phyloP scores from a whole-genome alignment of 441 rosid genomes.

The Manihot esculenta region DNA sequence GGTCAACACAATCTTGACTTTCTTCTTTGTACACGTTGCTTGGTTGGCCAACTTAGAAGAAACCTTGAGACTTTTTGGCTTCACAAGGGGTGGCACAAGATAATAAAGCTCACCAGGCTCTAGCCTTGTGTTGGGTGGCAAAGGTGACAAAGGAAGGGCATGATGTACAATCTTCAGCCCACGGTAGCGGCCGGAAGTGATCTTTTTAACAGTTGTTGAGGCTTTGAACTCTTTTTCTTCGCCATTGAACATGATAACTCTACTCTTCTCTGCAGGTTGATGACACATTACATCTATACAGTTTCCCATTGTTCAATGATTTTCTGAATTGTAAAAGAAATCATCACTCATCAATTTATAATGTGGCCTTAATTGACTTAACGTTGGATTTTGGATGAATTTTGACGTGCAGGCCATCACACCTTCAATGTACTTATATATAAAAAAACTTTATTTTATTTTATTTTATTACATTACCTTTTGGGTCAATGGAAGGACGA shows the following conservation, averaged over 20 bases:
- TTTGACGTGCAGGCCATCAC: slow-evolving; percentile 48
- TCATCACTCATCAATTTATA: slow-evolving; percentile 17
- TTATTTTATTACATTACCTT: not conserved
- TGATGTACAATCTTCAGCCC: slow-evolving; percentile 26
- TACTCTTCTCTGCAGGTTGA: slow-evolving; percentile 20
- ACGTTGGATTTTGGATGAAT: slow-evolving; percentile 22
- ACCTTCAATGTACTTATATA: not conserved
- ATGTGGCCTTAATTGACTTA: slow-evolving; percentile 12
- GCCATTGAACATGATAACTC: slow-evolving; percentile 26
- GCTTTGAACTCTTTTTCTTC: slow-evolving; percentile 30
- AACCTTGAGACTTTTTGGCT: not conserved
- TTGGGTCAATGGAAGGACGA: slow-evolving; percentile 10
- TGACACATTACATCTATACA: slow-evolving; percentile 29
- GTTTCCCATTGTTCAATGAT: slow-evolving; percentile 40
- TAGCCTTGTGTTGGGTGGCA: slow-evolving; percentile 24
- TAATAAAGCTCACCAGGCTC: slow-evolving; percentile 29
- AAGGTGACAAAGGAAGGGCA: slow-evolving; percentile 23
- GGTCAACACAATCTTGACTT: slow-evolving; percentile 36
- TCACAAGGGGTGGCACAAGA: slow-evolving; percentile 19
- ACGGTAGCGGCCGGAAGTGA: slow-evolving; percentile 23
- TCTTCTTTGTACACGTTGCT: slow-evolving; percentile 26
- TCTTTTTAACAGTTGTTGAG: slow-evolving; percentile 22
- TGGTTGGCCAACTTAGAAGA: slow-evolving; percentile 7
- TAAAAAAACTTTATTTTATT: not conserved
- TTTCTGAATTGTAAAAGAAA: not conserved